A percentile compares a stretch with the other conserved stretches of the same genome.
These are phyloP conservation scores for Sporothrix phasma DNA, from an alignment of 2,329 filamentous ascomycete species.

Conservation along the genomic window DNA sequence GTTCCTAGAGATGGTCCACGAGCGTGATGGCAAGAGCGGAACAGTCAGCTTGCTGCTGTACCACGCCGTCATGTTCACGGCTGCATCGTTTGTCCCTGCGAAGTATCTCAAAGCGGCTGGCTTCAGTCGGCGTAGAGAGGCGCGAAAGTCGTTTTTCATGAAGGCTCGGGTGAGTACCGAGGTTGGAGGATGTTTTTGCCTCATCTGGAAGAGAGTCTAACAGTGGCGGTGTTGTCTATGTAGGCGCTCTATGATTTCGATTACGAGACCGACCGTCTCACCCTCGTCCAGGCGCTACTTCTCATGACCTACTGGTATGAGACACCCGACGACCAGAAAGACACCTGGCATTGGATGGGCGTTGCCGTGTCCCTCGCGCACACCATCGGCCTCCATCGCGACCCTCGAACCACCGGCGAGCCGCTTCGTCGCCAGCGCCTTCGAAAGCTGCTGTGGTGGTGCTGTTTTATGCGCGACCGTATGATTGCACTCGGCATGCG, in stretches of 20 bases:
- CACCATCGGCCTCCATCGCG: slow-evolving; percentile 85
- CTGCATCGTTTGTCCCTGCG: slow-evolving; percentile 78
- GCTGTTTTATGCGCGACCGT: slow-evolving; percentile 88
- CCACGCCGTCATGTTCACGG: slow-evolving; percentile 91
- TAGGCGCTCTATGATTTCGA: slow-evolving; percentile 89
- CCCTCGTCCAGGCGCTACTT: slow-evolving; percentile 77
- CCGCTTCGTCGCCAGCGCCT: slow-evolving; percentile 62
- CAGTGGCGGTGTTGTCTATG: neutral
- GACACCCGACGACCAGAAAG: slow-evolving; percentile 91
- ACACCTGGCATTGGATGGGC: slow-evolving; percentile 99
- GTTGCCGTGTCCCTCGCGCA: slow-evolving; percentile 87
- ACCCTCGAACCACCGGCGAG: slow-evolving; percentile 67
- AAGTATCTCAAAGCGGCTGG: slow-evolving; percentile 66
- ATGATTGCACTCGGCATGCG: slow-evolving; percentile 90
- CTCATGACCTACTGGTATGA: slow-evolving; percentile 98
- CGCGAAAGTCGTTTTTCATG: slow-evolving; percentile 80
- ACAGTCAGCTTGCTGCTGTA: slow-evolving; percentile 79
- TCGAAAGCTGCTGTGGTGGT: slow-evolving; percentile 98
- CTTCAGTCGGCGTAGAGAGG: slow-evolving; percentile 66
- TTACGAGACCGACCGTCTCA: slow-evolving; percentile 81
- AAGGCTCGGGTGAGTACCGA: slow-evolving; percentile 61
- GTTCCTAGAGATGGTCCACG: slow-evolving; percentile 50
- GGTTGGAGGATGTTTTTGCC: neutral
- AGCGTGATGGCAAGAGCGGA: slow-evolving; percentile 57
- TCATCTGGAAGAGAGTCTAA: slow-evolving; percentile 14